phyloP scores from a whole-genome alignment of 202 grass and related monocot species.

The Bolboschoenoplectus hybrid region DNA sequence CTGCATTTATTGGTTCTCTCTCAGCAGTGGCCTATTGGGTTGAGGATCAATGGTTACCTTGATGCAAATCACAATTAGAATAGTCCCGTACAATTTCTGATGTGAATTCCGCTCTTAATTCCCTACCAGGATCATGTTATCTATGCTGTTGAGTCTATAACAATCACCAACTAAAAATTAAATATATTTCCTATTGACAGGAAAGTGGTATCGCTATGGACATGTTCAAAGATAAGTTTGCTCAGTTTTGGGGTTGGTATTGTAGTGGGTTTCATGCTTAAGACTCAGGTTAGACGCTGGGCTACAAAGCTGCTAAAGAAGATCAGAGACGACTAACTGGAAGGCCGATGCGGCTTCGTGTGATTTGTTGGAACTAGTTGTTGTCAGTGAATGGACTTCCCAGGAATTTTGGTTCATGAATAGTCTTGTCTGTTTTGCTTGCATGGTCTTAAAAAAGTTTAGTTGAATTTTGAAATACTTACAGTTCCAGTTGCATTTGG shows the following conservation, averaged over 20 bases:
- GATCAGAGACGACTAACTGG: conserved; percentile 69
- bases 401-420: not conserved
- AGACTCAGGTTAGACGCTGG: conserved; percentile 63
- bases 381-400: not conserved
- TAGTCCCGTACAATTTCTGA: not conserved
- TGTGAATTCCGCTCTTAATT: not conserved
- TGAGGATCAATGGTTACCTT: not conserved
- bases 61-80: not conserved
- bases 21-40: not conserved
- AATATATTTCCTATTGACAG: conserved; percentile 43
- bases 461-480: not conserved
- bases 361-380: not conserved
- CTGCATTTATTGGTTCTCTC: not conserved
- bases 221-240: conserved; percentile 64
- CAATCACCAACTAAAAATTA: not conserved
- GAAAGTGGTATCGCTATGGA: conserved; percentile 63
- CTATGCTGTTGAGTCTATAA: not conserved
- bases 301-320: conserved; percentile 65
- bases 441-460: not conserved
- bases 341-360: no score
- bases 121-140: not conserved
- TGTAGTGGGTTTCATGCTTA: conserved; percentile 64
- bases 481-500: not conserved
- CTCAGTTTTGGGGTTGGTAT: conserved; percentile 64
- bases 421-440: conserved; percentile 15